phyloP scores from a whole-genome alignment of 176 grass and related monocot species.

The Puccinellia tenuiflora region DNA sequence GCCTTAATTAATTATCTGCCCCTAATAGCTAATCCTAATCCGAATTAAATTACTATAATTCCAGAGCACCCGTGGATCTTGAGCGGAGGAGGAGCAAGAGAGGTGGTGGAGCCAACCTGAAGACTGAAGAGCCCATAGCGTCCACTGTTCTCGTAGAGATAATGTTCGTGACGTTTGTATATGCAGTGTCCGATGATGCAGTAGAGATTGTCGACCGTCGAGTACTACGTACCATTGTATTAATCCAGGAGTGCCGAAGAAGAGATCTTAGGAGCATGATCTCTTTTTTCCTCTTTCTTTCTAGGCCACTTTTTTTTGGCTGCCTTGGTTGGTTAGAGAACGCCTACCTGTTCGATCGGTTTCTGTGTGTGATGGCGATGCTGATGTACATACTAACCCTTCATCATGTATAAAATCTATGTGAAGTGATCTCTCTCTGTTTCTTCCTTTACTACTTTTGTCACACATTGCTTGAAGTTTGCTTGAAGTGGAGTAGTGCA shows the following conservation, averaged over 20 bases:
- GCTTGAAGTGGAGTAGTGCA: no score
- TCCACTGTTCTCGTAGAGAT: not conserved
- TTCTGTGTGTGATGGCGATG: not conserved
- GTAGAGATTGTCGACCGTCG: not conserved
- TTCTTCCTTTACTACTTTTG: not conserved
- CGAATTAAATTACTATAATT: not conserved
- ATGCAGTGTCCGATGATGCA: slow-evolving; percentile 10
- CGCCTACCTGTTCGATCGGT: not conserved
- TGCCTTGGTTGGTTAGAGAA: slow-evolving; percentile 33
- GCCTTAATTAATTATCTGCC: not conserved
- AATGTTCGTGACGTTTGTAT: not conserved
- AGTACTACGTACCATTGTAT: not conserved
- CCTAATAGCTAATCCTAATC: not conserved
- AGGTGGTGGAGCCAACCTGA: slow-evolving; percentile 29
- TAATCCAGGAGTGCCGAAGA: not conserved
- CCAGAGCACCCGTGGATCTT: slow-evolving; percentile 74
- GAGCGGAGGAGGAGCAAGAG: slow-evolving; percentile 36
- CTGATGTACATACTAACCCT: slow-evolving; percentile 9
- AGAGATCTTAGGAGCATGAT: not conserved
- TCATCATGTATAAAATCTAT: not conserved
- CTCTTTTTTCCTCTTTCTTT: not conserved
- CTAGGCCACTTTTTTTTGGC: not conserved
- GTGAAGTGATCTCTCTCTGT: not conserved
- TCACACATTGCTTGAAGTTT: not conserved
- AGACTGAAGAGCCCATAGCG: not conserved